Evolutionary conservation across 768 basidiomycete genomes (phyloP), one percentile per base, ranked within the genome.

Genomic region (Tephrocybe sp.): DNA sequence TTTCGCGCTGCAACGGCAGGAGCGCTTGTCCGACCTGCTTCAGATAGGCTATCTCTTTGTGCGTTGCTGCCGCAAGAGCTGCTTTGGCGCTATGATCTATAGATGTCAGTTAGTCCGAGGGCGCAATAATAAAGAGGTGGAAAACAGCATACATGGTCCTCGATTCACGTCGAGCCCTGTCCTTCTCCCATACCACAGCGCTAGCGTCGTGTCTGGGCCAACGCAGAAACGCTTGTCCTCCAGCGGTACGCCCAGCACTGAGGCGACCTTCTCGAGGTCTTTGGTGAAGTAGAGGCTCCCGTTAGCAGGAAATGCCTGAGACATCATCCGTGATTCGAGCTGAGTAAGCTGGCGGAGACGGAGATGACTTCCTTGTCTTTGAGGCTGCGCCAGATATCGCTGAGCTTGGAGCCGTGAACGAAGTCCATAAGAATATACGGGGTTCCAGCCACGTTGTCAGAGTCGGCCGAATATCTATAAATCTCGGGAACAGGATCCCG

Each of bases 141-240:
- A 65, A 56, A 71, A 62, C 18, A 62, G 58, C 74, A 10, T 73
- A 80, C 80, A 80, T 48, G 80, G 78, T 74, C 79, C 78, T 53
- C 80, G 62, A 50, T 75, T 58, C 45, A 79, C 66, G 52, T 77
- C 70, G 52, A 80, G 77, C 68, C 74, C 63, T 53, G 74, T 66
- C 51, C 79, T 75, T 63, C 74, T 73, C 1, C 79, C 76, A 58
- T 65, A 76, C 78, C 78, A 82, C 63, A 80, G n/a, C 59, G 24
- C 58, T 54, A 74, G 39, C 2, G 68, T 72, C 8, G 62, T 57
- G 66, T 80, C 79, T 61, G 72, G 74, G 61, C 76, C 75, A 48
- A 78, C 57, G 54, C 72, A 75, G 68, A 79, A 77, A 46, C 58
- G 67, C 64, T 70, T 50, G 65, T 71, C 70, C 45, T 71, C 52